These are phyloP conservation scores for Venturia aucupariae DNA, from an alignment of 2,329 filamentous ascomycete species.

Conservation along the genomic window DNA sequence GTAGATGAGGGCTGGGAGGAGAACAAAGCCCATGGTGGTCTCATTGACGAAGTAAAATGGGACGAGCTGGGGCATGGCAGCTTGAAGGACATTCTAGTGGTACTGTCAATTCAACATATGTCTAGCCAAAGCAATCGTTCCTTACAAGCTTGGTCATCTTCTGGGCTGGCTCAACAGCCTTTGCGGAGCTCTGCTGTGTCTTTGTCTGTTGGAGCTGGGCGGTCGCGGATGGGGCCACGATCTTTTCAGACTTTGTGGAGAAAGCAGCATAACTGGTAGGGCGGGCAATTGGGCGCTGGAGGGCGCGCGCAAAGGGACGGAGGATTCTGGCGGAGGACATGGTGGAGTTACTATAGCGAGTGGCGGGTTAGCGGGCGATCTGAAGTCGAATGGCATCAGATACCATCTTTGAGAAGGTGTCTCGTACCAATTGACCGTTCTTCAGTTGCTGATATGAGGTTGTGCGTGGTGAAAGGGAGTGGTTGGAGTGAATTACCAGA, in stretches of 20 bases:
- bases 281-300: slow-evolving; percentile 31
- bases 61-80: slow-evolving; percentile 36
- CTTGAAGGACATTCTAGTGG: slow-evolving; percentile 29
- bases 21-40: slow-evolving; percentile 32
- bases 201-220: neutral
- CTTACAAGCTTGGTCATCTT: slow-evolving; percentile 13
- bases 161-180: slow-evolving; percentile 7
- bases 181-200: neutral
- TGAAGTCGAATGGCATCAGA: neutral
- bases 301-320: slow-evolving; percentile 31
- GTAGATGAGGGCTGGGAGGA: slow-evolving; percentile 35
- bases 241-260: slow-evolving; percentile 14
- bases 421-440: slow-evolving; percentile 12
- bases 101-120: slow-evolving; percentile 9
- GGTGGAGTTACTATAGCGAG: neutral
- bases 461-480: neutral
- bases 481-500: neutral
- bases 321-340: slow-evolving; percentile 27
- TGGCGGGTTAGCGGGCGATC: neutral
- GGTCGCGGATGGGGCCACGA: slow-evolving; percentile 14
- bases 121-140: neutral
- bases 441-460: neutral
- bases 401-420: neutral
- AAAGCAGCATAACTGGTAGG: slow-evolving; percentile 24
- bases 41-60: slow-evolving; percentile 39